Percentiles rank a stretch among this genome's conserved stretches.
Evolutionary conservation across 139 green algal species (phyloP).

Genomic region (Nannochloris sp.): DNA sequence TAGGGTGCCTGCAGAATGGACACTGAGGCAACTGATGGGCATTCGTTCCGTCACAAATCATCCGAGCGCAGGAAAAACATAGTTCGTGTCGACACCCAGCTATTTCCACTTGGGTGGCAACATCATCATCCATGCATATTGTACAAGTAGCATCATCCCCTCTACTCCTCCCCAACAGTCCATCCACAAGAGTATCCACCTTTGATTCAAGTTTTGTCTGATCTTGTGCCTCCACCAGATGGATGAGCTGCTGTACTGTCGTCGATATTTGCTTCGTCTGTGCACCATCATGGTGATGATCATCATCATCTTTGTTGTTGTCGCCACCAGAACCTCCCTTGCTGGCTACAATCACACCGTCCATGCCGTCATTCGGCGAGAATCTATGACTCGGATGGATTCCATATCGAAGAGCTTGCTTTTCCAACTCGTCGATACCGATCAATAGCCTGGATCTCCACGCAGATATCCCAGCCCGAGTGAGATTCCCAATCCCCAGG

Average conservation of each 20-base stretch:
- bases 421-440: slow-evolving; percentile 29
- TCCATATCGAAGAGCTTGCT: slow-evolving; percentile 16
- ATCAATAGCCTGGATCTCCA: slow-evolving; percentile 27
- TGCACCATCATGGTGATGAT: neutral
- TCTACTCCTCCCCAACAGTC: neutral
- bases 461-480: slow-evolving; percentile 19
- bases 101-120: slow-evolving; percentile 10
- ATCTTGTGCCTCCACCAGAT: slow-evolving; percentile 12
- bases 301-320: neutral
- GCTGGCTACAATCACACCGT: neutral
- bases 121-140: slow-evolving; percentile 30
- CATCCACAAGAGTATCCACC: neutral
- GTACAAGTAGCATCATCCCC: slow-evolving; percentile 3
- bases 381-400: slow-evolving; percentile 10
- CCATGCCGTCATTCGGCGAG: neutral
- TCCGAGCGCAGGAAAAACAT: slow-evolving; percentile 27
- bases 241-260: slow-evolving; percentile 21
- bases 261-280: neutral
- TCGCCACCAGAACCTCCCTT: neutral
- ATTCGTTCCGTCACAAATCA: slow-evolving; percentile 13
- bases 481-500: slow-evolving; percentile 15
- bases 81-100: slow-evolving; percentile 24
- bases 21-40: slow-evolving; percentile 28
- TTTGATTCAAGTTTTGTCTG: neutral
- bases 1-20: slow-evolving; percentile 30